phyloP scores from a whole-genome alignment of 2,329 filamentous ascomycete genomes.

The Pseudocercospora fuligena region DNA sequence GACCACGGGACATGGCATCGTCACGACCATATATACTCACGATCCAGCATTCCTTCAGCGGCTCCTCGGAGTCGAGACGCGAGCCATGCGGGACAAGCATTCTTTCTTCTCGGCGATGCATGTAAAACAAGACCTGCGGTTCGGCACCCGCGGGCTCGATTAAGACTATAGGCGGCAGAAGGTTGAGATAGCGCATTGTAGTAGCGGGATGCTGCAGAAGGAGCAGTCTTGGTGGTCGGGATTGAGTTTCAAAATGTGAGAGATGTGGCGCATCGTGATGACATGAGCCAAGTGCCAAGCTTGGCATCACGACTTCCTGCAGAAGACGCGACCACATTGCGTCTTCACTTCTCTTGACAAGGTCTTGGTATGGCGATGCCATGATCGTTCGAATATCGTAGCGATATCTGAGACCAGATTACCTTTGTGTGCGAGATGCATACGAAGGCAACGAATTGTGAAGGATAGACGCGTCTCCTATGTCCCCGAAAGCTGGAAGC shows the following conservation, averaged over 20 bases:
- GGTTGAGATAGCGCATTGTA: conserved; percentile 1
- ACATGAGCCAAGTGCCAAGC: neutral
- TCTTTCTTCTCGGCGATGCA: conserved; percentile 16
- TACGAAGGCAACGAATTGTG: too few relatives aligned
- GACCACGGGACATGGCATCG: neutral
- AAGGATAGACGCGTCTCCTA: too few relatives aligned
- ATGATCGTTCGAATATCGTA: too few relatives aligned
- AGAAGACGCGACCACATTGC: neutral
- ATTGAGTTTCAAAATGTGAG: neutral
- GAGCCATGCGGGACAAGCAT: conserved; percentile 19
- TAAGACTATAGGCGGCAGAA: neutral
- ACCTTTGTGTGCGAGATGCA: too few relatives aligned
- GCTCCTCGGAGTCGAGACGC: conserved; percentile 16
- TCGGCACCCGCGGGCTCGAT: conserved; percentile 9
- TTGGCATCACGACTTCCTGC: neutral
- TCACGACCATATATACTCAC: conserved; percentile 8
- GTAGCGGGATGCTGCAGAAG: neutral
- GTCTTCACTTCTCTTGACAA: neutral
- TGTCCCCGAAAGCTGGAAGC: neutral
- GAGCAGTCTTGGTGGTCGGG: neutral
- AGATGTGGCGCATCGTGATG: neutral
- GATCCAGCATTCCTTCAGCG: neutral
- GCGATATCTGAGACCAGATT: too few relatives aligned
- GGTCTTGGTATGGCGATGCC: neutral
- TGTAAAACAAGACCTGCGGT: conserved; percentile 12